A percentile compares a stretch with the other conserved stretches of the same genome.
These are phyloP conservation scores for Calocybe gangraenosa DNA, from an alignment of 768 basidiomycete species.

Conservation along the genomic window DNA sequence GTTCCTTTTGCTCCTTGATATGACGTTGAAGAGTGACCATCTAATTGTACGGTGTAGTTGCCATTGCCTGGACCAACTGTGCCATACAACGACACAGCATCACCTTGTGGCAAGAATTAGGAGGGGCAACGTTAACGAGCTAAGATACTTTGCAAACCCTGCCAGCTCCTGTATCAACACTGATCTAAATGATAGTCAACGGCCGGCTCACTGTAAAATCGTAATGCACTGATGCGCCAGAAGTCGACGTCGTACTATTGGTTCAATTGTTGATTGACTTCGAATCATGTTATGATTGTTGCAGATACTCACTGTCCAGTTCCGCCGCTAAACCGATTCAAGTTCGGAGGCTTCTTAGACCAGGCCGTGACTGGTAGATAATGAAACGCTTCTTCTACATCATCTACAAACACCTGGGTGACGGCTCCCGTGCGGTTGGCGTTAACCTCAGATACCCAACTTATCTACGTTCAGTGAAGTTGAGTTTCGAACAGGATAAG, in stretches of 20 bases:
- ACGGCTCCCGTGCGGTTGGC: slow-evolving; percentile 1
- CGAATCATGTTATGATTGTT: too few species aligned
- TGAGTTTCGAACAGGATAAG: too few species aligned
- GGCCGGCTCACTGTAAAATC: background rate
- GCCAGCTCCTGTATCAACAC: background rate
- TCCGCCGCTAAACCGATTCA: background rate
- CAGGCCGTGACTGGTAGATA: slow-evolving; percentile 23
- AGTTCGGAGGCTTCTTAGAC: slow-evolving; percentile 17
- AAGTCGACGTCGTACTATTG: background rate
- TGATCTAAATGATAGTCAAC: background rate
- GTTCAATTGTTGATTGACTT: background rate
- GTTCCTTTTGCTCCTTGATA: slow-evolving; percentile 17
- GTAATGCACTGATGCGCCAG: background rate
- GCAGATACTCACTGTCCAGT: slow-evolving; percentile 7
- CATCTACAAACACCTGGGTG: slow-evolving; percentile 14
- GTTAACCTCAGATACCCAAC: slow-evolving; percentile 15
- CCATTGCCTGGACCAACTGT: slow-evolving; percentile 9
- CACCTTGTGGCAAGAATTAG: background rate
- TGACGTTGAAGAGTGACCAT: slow-evolving; percentile 13
- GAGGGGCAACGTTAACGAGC: background rate
- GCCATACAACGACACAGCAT: slow-evolving; percentile 9
- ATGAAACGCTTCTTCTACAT: slow-evolving; percentile 25
- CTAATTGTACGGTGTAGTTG: slow-evolving; percentile 16
- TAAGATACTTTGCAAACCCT: background rate
- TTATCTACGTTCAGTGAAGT: slow-evolving; percentile 11